Base-by-base conservation (phyloP, 257 asterid species). In the Gentiana macrophylla region DNA sequence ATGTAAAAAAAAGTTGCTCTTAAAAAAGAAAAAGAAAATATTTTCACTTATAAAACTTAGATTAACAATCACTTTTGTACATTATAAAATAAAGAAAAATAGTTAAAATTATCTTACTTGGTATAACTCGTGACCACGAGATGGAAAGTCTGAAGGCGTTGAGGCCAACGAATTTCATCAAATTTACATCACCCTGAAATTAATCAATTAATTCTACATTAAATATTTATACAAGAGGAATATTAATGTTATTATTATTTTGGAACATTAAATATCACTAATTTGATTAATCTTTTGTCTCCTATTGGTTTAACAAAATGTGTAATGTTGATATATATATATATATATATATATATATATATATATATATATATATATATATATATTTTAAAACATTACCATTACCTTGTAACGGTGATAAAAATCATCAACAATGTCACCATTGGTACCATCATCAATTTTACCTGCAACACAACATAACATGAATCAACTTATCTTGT, bases 331-430 rank as follows among this genome's bases (percentile, higher is more conserved):
- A 24, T 24, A 24, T 24, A 24, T 24, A 24, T 24, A 24, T 24
- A 24, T 24, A 0, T 24, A 24, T 24, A 24, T 24, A 24, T 24
- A 24, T 15, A 15, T 15, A 15, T 15, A 15, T 15, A 15, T 15
- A 15, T 15, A 15, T 15, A 15, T 15, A 15, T 15, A 15, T 15
- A 15, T 15, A 15, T 15, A 15, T 15, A 15, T 15, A 15, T 15
- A 15, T 15, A 15, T 15, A 15, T n/a, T n/a, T n/a, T n/a, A n/a
- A n/a, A n/a, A n/a, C n/a, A n/a, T n/a, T n/a, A n/a, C n/a, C 24
- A 24, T 3, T 49, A 80, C 92, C 87, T 83, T 80, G 61, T 75
- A 80, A 48, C 60, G 73, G 50, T 83, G 69, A 50, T 77, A 83
- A 49, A 83, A 80, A 56, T 83, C 79, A 41, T 54, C 52, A 34